Base-by-base conservation (phyloP, 2,329 filamentous ascomycete genomes). In the Alternaria sp. region DNA sequence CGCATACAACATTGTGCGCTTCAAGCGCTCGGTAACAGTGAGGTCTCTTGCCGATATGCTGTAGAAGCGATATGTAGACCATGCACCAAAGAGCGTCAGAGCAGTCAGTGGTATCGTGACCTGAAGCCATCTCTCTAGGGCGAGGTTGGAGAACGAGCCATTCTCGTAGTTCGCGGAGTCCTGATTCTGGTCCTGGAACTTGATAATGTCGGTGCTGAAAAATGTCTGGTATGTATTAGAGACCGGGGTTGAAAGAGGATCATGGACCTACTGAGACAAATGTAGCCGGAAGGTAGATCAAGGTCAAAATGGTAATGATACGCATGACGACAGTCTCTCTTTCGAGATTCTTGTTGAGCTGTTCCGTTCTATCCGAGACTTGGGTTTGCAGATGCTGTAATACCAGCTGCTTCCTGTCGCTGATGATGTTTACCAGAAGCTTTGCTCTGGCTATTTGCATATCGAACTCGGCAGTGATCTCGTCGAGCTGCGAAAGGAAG, bases 121-220 rank as follows among this genome's bases (percentile, higher is more conserved):
- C 51, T 81, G 65, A 4, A 81, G 60, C 80, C 80, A 82, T 43
- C 77, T 65, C 10, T 63, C 28, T 55, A 82, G 47, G 8, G 79
- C 80, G 6, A 70, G 36, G 6, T 28, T 25, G 0, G 78, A 80
- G 47, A 76, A 81, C 3, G 69, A 65, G 3, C 69, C 72, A 3
- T 23, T 67, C 25, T 21, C 59, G 43, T 21, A 59, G n/a, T 23
- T 11, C 5, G 13, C 28, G 23, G 26, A n/a, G 3, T 4, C 36
- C 10, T 26, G 58, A 50, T 59, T 58, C 52, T 68, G 69, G 40
- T 74, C 66, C 58, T 80, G 78, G 55, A 75, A 82, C 59, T 78
- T 79, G 13, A 82, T 59, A 10, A 82, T 69, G 49, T 81, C 79
- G 0, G 80, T 82, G 47, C 78, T 77, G 62, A 82, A 82, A 55